Evolutionary conservation across 306 rosid species (phyloP).

Genomic region (Inga laurina): DNA sequence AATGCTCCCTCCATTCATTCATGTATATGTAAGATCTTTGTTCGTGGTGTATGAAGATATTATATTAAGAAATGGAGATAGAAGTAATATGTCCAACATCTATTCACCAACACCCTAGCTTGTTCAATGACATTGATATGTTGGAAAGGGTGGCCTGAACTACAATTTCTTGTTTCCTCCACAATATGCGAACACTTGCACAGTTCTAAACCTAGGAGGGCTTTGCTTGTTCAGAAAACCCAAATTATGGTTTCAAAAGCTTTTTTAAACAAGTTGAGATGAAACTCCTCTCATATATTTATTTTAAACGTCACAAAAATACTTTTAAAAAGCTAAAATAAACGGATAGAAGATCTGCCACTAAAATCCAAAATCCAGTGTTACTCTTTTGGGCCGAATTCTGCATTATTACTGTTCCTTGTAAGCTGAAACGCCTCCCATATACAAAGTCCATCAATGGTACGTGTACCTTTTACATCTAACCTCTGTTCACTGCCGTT

Average conservation of each 20-base stretch:
- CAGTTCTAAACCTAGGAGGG: no score
- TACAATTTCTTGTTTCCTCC: background rate
- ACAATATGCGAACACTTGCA: no score
- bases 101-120: background rate
- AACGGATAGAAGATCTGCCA: background rate
- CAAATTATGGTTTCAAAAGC: no score
- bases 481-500: background rate
- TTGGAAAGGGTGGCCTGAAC: background rate
- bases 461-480: background rate
- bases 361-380: background rate
- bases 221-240: no score
- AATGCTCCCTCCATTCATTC: no score
- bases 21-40: no score
- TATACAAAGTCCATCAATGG: no score
- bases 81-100: background rate
- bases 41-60: no score
- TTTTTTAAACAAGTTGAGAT: fast-evolving
- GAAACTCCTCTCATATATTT: no score
- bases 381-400: background rate
- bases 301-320: fast-evolving
- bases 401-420: background rate
- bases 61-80: no score
- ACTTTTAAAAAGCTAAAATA: no score
- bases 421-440: no score
- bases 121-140: background rate